Evolutionary conservation across 192 early-diverging fungal species (phyloP).

Genomic region (Rhizophagus prolifer): DNA sequence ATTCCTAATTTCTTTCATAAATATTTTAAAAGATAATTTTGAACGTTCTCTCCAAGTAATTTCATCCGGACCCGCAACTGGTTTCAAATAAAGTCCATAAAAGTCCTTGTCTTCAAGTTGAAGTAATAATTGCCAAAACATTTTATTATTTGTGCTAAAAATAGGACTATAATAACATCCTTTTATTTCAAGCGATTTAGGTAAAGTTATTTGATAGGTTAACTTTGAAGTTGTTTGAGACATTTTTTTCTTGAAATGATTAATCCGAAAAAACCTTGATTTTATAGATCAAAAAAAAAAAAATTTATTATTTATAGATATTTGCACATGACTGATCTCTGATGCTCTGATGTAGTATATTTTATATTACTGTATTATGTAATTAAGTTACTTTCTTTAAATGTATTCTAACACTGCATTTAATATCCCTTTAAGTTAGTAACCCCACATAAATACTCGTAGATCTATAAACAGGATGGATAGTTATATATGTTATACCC

Average conservation of each 20-base stretch:
- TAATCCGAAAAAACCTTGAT: too few relatives aligned
- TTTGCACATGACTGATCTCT: too few relatives aligned
- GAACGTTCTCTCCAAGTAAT: background rate
- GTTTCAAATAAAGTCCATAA: background rate
- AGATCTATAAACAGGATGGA: too few relatives aligned
- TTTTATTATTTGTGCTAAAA: background rate
- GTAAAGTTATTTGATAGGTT: background rate
- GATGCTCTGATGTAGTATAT: too few relatives aligned
- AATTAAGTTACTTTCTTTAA: too few relatives aligned
- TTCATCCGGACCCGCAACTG: background rate
- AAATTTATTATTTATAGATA: too few relatives aligned
- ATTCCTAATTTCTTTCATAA: background rate
- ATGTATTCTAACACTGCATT: too few relatives aligned
- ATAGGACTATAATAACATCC: background rate
- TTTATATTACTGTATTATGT: too few relatives aligned
- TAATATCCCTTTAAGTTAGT: too few relatives aligned
- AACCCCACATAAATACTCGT: too few relatives aligned
- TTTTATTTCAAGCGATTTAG: background rate
- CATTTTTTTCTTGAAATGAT: background rate
- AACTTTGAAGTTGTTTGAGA: background rate
- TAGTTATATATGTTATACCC: too few relatives aligned
- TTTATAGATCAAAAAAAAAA: too few relatives aligned
- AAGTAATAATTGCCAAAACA: background rate
- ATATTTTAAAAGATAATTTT: background rate
- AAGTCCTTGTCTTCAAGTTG: background rate